Evolutionary conservation across 441 rosid species (phyloP).

Genomic region (Brassica hybrid): DNA sequence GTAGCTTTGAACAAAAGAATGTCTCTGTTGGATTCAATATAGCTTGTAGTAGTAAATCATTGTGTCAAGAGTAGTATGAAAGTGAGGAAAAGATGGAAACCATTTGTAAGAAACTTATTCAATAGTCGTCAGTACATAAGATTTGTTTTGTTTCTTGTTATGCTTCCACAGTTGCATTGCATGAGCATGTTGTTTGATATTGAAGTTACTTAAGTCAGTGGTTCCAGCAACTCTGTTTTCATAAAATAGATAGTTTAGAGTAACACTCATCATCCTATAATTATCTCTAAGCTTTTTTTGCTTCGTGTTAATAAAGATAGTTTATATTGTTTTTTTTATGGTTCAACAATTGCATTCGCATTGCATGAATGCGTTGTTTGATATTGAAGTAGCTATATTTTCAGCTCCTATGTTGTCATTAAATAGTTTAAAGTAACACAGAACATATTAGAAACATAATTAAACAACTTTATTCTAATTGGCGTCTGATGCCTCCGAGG

Average conservation of each 20-base stretch:
- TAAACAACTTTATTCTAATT: too few relatives aligned
- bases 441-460: not conserved
- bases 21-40: not conserved
- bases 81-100: not conserved
- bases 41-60: not conserved
- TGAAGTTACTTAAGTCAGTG: not conserved
- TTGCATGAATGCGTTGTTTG: too few relatives aligned
- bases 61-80: not conserved
- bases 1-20: not conserved
- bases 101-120: too few relatives aligned
- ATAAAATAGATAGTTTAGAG: not conserved
- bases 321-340: too few relatives aligned
- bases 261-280: too few relatives aligned
- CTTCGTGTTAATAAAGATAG: too few relatives aligned
- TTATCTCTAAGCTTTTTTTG: too few relatives aligned
- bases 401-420: not conserved
- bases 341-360: too few relatives aligned
- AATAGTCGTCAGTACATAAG: not conserved
- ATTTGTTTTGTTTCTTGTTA: not conserved
- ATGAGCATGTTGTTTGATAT: not conserved
- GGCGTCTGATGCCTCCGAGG: too few relatives aligned
- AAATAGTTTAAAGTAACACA: not conserved
- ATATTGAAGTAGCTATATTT: too few relatives aligned
- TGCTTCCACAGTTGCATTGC: not conserved
- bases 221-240: conserved; percentile 1